Evolutionary conservation across 23 red algal genomes (phyloP).

Genomic region (Gracilaria vermiculophylla): DNA sequence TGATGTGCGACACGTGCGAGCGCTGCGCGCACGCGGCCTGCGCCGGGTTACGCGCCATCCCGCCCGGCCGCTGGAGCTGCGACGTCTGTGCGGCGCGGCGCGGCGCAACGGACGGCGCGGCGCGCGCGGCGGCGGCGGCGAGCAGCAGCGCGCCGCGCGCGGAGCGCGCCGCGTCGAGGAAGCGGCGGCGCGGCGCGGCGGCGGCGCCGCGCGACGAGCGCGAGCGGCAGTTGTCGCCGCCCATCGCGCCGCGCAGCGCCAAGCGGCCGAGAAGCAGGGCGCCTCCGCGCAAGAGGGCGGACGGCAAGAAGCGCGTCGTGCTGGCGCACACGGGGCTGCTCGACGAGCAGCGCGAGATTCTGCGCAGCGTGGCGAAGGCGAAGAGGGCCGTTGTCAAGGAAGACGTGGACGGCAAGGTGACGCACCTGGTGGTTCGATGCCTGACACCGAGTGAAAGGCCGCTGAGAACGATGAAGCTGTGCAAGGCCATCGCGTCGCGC

Average conservation of each 20-base stretch:
- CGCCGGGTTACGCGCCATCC: constrained; percentile 18
- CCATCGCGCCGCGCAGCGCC: not conserved
- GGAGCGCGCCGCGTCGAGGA: not conserved
- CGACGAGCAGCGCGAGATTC: not conserved
- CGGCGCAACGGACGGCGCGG: not conserved
- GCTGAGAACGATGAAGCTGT: constrained; percentile 57
- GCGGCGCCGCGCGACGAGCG: not conserved
- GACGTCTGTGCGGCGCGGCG: constrained; percentile 4
- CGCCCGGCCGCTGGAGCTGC: constrained; percentile 44
- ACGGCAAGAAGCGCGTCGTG: not conserved
- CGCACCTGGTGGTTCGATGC: constrained; percentile 25
- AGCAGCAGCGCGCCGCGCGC: not conserved
- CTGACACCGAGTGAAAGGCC: not conserved
- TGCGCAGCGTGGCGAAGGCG: constrained; percentile 16
- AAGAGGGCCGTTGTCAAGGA: not conserved
- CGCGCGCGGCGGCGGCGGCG: not conserved
- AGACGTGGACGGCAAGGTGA: constrained; percentile 39
- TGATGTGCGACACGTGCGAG: constrained; percentile 59
- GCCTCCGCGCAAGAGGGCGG: not conserved
- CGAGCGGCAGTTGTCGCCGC: not conserved
- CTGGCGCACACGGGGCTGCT: constrained; percentile 52
- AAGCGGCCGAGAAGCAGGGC: constrained; percentile 3
- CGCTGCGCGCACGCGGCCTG: constrained; percentile 33
- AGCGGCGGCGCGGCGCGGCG: not conserved
- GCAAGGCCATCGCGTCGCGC: constrained; percentile 27